A percentile compares a stretch with the other conserved stretches of the same genome.
phyloP scores from a whole-genome alignment of 1,284 basidiomycete species.

The Rhodofomes roseus region DNA sequence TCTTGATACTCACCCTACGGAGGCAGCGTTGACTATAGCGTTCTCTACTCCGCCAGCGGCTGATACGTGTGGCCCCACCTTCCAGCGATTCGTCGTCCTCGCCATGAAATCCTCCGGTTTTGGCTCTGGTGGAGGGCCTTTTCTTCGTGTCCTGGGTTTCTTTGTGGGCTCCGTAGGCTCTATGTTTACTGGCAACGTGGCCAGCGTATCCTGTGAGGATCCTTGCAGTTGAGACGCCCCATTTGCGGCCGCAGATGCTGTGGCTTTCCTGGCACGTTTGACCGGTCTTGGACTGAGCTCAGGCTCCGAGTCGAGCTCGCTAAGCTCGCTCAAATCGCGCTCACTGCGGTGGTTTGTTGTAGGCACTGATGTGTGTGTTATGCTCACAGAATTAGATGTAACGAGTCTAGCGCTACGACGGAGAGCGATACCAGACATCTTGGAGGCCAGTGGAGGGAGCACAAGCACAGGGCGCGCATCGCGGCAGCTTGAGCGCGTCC shows the following conservation, averaged over 20 bases:
- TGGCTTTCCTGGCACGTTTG: slow-evolving; percentile 11
- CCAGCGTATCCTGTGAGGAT: neutral
- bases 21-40: slow-evolving; percentile 64
- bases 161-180: neutral
- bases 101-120: slow-evolving; percentile 12
- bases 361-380: neutral
- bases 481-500: neutral
- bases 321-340: neutral
- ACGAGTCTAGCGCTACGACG: slow-evolving; percentile 1
- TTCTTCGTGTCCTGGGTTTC: slow-evolving; percentile 2
- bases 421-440: neutral
- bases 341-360: neutral
- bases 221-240: neutral
- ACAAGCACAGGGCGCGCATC: neutral
- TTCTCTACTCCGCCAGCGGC: slow-evolving; percentile 79
- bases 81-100: slow-evolving; percentile 38
- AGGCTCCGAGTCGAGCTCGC: neutral
- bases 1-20: slow-evolving; percentile 51
- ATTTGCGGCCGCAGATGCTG: neutral
- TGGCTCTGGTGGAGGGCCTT: slow-evolving; percentile 7
- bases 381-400: neutral
- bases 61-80: slow-evolving; percentile 82
- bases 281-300: slow-evolving; percentile 5
- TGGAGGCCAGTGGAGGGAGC: neutral
- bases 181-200: neutral